Evolutionary conservation across 352 stramenopile species (phyloP), one percentile per base, ranked within the genome.

Genomic region (Globisporangium heterothallicum): DNA sequence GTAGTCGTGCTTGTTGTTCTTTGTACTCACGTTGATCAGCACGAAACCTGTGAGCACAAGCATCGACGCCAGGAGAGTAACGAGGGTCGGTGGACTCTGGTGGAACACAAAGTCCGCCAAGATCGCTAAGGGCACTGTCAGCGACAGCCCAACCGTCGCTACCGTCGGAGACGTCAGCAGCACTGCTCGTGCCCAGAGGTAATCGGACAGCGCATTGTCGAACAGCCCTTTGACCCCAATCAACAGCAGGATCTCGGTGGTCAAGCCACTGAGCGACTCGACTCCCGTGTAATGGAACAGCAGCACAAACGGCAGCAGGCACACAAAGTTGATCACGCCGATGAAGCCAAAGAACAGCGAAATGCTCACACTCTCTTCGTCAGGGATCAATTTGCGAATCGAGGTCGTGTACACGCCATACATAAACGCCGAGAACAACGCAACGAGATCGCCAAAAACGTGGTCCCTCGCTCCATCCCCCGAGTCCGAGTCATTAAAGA

Each of bases 41-140:
- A 94, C 61, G 44, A 96, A 96, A 25, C 84, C 84, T 8, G 61
- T 64, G 45, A 92, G 61, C 32, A 96, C 84, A 35, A 92, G 59
- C 34, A 68, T 46, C 16, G 82, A 86, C 18, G 80, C 84, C 25
- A 91, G 49, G 36, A 79, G 42, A 8, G 81, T 86, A 40, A 84
- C 52, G 42, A 54, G 61, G 10, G 56, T 68, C 14, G 85, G 84
- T 13, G 61, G 42, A 24, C 75, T 70, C 26, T 74, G 59, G 55
- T 88, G 72, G 47, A 92, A 61, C 29, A 91, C 66, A 49, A 65
- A 83, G 63, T 99, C 96, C 41, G 88, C 88, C 21, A 91, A 29
- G 66, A 98, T 98, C 10, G 95, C 96, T 51, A 99, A 76, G 25
- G 95, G 95, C 36, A 99, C 97, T 9, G 96, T 99, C 26, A 99